Evolutionary conservation across 75 land plant species (phyloP).

Genomic region (Chamaecyparis obtusa): DNA sequence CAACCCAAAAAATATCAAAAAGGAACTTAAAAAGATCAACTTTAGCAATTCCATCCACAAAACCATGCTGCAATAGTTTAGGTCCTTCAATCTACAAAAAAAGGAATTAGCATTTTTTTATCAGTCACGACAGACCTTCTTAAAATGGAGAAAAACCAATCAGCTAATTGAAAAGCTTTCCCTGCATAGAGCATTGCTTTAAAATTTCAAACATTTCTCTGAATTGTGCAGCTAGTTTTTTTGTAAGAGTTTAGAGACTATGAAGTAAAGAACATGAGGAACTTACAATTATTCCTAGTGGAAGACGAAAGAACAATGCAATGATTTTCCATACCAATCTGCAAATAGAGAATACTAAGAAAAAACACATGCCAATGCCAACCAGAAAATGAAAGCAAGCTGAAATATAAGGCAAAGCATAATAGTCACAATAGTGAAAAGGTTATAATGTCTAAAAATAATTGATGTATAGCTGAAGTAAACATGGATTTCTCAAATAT

Average conservation of each 20-base stretch:
- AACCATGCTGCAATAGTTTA: slow-evolving; percentile 70
- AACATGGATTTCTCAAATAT: no score
- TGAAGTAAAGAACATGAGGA: slow-evolving; percentile 3
- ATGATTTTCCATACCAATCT: slow-evolving; percentile 93
- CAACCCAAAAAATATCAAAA: slow-evolving; percentile 94
- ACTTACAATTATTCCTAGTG: slow-evolving; percentile 89
- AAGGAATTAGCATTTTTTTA: no score
- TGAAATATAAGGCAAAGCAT: background rate
- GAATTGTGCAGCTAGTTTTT: background rate
- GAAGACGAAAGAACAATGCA: slow-evolving; percentile 77
- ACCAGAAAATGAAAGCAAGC: no score
- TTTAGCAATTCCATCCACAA: slow-evolving; percentile 85
- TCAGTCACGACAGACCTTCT: background rate
- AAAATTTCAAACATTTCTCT: background rate
- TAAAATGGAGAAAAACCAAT: background rate
- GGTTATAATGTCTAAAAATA: no score
- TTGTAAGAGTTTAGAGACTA: background rate
- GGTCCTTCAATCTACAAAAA: slow-evolving; percentile 99
- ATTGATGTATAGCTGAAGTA: slow-evolving; percentile 14
- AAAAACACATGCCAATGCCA: no score
- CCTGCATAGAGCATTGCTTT: background rate
- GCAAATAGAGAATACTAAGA: no score
- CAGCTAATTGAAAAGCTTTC: background rate
- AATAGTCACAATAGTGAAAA: no score
- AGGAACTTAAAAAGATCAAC: slow-evolving; percentile 78